Evolutionary conservation across 2,329 filamentous ascomycete species (phyloP).

Genomic region (Stachybotrys elegans): DNA sequence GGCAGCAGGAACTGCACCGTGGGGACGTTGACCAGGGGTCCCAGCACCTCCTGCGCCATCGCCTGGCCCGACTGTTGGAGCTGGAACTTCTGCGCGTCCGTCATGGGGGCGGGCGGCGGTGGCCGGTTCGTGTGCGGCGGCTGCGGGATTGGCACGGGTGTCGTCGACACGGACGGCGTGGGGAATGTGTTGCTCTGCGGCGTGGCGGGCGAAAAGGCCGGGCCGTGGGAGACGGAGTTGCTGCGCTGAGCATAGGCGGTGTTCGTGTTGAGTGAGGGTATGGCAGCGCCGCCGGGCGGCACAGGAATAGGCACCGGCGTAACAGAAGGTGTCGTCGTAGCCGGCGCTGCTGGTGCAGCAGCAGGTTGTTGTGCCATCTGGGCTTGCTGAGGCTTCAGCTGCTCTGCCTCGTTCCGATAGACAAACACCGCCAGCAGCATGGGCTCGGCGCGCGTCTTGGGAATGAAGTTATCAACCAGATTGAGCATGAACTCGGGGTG

Average conservation of each 20-base stretch:
- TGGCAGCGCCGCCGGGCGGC: constrained; percentile 15
- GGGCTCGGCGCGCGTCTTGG: constrained; percentile 64
- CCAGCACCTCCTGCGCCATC: constrained; percentile 59
- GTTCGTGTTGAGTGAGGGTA: neutral
- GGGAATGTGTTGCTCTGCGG: constrained; percentile 29
- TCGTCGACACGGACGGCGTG: constrained; percentile 19
- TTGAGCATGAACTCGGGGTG: constrained; percentile 86
- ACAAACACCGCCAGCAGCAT: constrained; percentile 83
- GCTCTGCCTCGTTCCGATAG: constrained; percentile 58
- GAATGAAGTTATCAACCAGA: constrained; percentile 77
- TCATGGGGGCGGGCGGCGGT: constrained; percentile 13
- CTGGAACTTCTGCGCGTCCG: constrained; percentile 31
- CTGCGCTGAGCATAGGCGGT: constrained; percentile 32
- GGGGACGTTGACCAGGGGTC: constrained; percentile 55
- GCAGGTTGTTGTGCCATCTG: constrained; percentile 10
- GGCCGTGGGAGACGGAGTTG: constrained; percentile 41
- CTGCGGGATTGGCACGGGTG: constrained; percentile 30
- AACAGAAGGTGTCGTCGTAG: constrained; percentile 9
- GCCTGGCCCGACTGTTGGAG: constrained; percentile 48
- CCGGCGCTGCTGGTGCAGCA: neutral
- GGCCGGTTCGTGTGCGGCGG: constrained; percentile 19
- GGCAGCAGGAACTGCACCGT: constrained; percentile 66
- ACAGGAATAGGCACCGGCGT: constrained; percentile 2
- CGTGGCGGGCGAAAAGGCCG: constrained; percentile 51
- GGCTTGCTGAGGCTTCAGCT: constrained; percentile 17